phyloP scores from a whole-genome alignment of 768 basidiomycete species.

The Hysterangium stoloniferum region DNA sequence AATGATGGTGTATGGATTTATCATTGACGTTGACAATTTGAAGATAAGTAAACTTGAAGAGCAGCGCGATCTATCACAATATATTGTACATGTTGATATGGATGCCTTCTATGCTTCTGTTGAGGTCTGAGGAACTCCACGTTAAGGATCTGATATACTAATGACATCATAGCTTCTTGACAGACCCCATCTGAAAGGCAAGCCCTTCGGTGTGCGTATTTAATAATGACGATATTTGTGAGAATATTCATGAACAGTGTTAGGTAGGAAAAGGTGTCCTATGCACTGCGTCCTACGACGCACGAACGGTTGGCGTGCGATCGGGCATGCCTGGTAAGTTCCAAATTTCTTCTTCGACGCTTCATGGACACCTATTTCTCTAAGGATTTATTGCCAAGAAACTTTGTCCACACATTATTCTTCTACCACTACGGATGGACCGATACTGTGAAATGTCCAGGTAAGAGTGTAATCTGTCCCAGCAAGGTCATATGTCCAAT shows the following conservation, averaged over 20 bases:
- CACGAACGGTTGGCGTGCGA: constrained; percentile 81
- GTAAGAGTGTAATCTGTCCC: too few species aligned
- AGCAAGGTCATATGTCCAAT: not conserved
- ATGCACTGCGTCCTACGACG: constrained; percentile 87
- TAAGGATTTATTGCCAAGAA: constrained; percentile 88
- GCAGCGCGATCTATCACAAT: constrained; percentile 70
- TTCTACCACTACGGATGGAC: constrained; percentile 38
- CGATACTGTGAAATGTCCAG: constrained; percentile 64
- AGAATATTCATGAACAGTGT: constrained; percentile 15
- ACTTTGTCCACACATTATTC: constrained; percentile 81
- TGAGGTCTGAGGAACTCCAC: constrained; percentile 28
- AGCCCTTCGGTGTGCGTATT: constrained; percentile 59
- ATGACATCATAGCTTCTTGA: constrained; percentile 36
- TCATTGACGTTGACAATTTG: constrained; percentile 18
- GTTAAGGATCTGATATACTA: not conserved
- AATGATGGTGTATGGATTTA: not conserved
- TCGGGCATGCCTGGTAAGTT: constrained; percentile 88
- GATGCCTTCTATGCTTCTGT: constrained; percentile 89
- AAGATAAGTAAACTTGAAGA: constrained; percentile 64
- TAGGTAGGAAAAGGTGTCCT: constrained; percentile 79
- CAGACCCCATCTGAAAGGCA: constrained; percentile 55
- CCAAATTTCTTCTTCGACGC: not conserved
- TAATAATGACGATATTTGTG: too few species aligned
- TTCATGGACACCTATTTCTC: not conserved
- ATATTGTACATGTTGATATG: constrained; percentile 92